Percentiles rank a stretch among this genome's conserved stretches.
Conservation (phyloP, 768 basidiomycete genomes). For the Collybia sp. region DNA sequence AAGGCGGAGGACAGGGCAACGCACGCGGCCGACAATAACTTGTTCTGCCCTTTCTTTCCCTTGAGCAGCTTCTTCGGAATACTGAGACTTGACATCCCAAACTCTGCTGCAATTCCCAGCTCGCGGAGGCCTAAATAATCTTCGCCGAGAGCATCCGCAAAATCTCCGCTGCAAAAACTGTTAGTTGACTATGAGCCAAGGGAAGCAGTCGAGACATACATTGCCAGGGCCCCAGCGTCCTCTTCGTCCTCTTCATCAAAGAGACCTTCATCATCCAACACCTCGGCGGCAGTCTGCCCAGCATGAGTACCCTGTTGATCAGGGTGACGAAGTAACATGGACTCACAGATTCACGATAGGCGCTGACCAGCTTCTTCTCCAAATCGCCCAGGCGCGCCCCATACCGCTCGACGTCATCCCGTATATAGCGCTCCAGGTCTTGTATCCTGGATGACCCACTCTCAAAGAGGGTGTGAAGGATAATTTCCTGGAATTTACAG, state of each 20-base stretch:
- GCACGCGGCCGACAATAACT: conserved; percentile 40
- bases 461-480: conserved; percentile 87
- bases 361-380: conserved; percentile 81
- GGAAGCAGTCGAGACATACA: conserved; percentile 24
- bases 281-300: conserved; percentile 38
- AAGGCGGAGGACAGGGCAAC: conserved; percentile 19
- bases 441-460: conserved; percentile 75
- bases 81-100: conserved; percentile 71
- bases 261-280: conserved; percentile 57
- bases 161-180: conserved; percentile 60
- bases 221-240: conserved; percentile 60
- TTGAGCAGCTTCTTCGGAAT: conserved; percentile 77
- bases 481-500: conserved; percentile 70
- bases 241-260: conserved; percentile 53
- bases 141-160: conserved; percentile 83
- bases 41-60: conserved; percentile 47
- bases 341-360: conserved; percentile 76
- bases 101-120: conserved; percentile 83
- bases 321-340: neutral
- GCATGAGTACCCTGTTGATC: conserved; percentile 1
- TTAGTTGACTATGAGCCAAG: neutral
- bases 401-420: conserved; percentile 84
- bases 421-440: conserved; percentile 83
- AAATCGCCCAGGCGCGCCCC: conserved; percentile 72
- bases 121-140: conserved; percentile 90